These are phyloP conservation scores for Pyricularia grisea DNA, from an alignment of 2,329 filamentous ascomycete genomes.

Conservation along the genomic window DNA sequence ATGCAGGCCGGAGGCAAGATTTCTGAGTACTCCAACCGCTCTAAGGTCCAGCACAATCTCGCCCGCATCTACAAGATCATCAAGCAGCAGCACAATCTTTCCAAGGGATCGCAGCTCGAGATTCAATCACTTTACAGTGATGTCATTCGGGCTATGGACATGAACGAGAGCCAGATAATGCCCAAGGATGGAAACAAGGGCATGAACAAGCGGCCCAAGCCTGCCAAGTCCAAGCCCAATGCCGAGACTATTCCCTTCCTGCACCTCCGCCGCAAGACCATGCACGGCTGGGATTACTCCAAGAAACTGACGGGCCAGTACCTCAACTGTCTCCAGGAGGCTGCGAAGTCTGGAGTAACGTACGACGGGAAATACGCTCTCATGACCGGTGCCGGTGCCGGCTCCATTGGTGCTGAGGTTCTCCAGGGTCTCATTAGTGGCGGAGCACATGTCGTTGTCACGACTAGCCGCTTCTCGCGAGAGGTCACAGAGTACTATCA, in stretches of 20 bases:
- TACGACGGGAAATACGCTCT: slow-evolving; percentile 93
- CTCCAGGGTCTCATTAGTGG: slow-evolving; percentile 92
- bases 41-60: slow-evolving; percentile 94
- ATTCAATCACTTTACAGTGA: slow-evolving; percentile 94
- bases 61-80: slow-evolving; percentile 96
- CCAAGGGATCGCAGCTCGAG: slow-evolving; percentile 90
- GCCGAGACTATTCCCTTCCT: slow-evolving; percentile 97
- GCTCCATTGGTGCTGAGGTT: slow-evolving; percentile 95
- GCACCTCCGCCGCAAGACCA: slow-evolving; percentile 87
- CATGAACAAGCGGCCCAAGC: slow-evolving; percentile 43
- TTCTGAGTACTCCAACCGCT: slow-evolving; percentile 95
- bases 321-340: slow-evolving; percentile 82
- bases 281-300: slow-evolving; percentile 98
- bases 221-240: slow-evolving; percentile 68
- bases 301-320: slow-evolving; percentile 95
- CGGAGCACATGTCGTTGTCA: slow-evolving; percentile 93
- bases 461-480: slow-evolving; percentile 90
- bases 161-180: slow-evolving; percentile 98
- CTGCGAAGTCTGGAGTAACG: slow-evolving; percentile 76
- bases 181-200: slow-evolving; percentile 75
- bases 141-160: slow-evolving; percentile 84
- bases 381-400: slow-evolving; percentile 97
- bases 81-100: slow-evolving; percentile 95
- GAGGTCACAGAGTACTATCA: slow-evolving; percentile 99
- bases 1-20: slow-evolving; percentile 99